Base-by-base conservation (phyloP, 108 stramenopile species). In the Epipyxis sp. region DNA sequence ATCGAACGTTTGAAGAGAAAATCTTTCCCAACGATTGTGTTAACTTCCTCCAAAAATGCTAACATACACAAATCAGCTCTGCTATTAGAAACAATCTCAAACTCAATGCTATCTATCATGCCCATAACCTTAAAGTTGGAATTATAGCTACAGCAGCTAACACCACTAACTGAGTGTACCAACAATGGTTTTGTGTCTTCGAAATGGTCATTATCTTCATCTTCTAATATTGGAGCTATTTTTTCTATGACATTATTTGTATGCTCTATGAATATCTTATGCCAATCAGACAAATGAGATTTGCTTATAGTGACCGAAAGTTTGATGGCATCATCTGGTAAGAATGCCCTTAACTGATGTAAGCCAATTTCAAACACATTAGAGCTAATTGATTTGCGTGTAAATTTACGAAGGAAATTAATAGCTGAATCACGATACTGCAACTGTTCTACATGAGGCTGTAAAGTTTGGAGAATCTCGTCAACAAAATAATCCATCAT, bases 1-100 rank as follows among this genome's bases (percentile, higher is more conserved):
- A 74, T 3, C 6, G 71, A 74, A 46, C 50, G 44, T 42, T 74
- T 74, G 32, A 74, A 37, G 27, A 74, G 42, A 39, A 43, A 6
- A 42, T 74, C 50, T 29, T 57, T 3, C 6, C 71, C 71, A 16
- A 74, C 71, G 6, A 57, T 3, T 3, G 20, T 27, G 34, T 37
- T 42, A 37, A 74, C 50, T 57, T 74, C 71, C 3, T 74, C 71
- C n/a, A 74, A 25, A 32, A 74, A 74, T 6, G 71, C 32, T 29
- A 74, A 13, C 10, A 74, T 13, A 42, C 71, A 34, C 34, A 74
- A 37, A 42, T 50, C 71, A 34, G 3, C 25, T 6, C 50, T 13
- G 27, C 27, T 74, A 37, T 74, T 74, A 42, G 71, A 3, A 3
- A 34, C 27, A 32, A 74, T 74, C 29, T 74, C 71, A 3, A 74